A percentile compares a stretch with the other conserved stretches of the same genome.
phyloP scores from a whole-genome alignment of 1,284 basidiomycete genomes.

The Ganoderma sp. region DNA sequence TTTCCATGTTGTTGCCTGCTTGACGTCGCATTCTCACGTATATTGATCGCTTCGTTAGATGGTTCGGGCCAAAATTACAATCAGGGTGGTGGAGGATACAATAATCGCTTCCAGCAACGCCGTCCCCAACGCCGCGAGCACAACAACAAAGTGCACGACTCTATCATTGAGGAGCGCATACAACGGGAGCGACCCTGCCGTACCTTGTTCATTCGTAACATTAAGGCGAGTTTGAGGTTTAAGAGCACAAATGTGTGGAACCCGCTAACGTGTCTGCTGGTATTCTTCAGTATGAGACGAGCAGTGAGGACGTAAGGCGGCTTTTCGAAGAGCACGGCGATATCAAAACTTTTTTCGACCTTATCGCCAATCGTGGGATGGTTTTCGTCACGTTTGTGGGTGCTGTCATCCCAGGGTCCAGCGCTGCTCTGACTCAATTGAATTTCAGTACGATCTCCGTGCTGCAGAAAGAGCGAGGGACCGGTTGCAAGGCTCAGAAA shows the following conservation, averaged over 20 bases:
- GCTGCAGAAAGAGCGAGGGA: conserved; percentile 91
- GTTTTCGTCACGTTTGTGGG: conserved; percentile 97
- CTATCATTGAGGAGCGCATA: conserved; percentile 87
- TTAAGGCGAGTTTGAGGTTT: conserved; percentile 75
- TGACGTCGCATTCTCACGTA: conserved; percentile 56
- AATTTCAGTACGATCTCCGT: conserved; percentile 83
- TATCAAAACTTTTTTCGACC: conserved; percentile 96
- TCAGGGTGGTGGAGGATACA: conserved; percentile 52
- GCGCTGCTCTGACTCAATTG: not conserved
- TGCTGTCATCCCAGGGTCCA: conserved; percentile 30
- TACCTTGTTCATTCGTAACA: conserved; percentile 95
- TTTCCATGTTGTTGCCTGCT: conserved; percentile 39
- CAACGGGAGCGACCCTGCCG: conserved; percentile 92
- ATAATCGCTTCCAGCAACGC: conserved; percentile 53
- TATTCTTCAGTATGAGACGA: conserved; percentile 84
- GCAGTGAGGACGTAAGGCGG: conserved; percentile 80
- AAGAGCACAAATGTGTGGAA: not conserved
- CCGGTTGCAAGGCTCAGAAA: conserved; percentile 83
- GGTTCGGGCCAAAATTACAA: conserved; percentile 56
- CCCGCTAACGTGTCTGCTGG: not conserved
- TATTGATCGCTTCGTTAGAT: conserved; percentile 60
- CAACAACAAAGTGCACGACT: conserved; percentile 85
- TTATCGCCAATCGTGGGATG: conserved; percentile 93
- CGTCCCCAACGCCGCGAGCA: conserved; percentile 62
- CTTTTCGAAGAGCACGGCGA: conserved; percentile 93